A percentile compares a stretch with the other conserved stretches of the same genome.
Evolutionary conservation across 1,139 yeast species (phyloP).

Genomic region (Chernovozyma aurita): DNA sequence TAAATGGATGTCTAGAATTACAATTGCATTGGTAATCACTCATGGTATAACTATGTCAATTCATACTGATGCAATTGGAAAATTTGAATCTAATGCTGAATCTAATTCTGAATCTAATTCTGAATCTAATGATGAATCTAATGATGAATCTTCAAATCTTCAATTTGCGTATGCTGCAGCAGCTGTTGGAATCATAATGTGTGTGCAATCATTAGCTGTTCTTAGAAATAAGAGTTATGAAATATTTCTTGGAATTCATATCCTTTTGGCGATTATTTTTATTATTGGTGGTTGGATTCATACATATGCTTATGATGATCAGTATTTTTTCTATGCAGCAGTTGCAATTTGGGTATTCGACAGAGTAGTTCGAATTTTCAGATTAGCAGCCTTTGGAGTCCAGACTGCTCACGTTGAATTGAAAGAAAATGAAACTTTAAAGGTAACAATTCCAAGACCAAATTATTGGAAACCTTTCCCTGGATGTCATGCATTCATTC

Average conservation of each 20-base stretch:
- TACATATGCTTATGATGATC: conserved; percentile 37
- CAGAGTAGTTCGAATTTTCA: conserved; percentile 46
- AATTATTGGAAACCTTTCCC: conserved; percentile 38
- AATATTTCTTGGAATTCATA: conserved; percentile 54
- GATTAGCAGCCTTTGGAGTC: conserved; percentile 47
- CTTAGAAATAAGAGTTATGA: conserved; percentile 62
- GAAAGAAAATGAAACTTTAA: conserved; percentile 43
- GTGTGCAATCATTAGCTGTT: conserved; percentile 44
- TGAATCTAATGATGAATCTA: no score
- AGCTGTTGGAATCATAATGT: conserved; percentile 33
- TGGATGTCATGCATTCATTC: conserved; percentile 35
- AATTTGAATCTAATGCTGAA: no score
- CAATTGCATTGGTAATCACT: conserved; percentile 37
- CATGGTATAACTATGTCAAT: conserved; percentile 52
- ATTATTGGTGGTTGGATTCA: conserved; percentile 62
- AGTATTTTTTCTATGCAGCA: conserved; percentile 47
- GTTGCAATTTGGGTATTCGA: conserved; percentile 64
- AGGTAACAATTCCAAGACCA: conserved; percentile 32
- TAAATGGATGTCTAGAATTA: conserved; percentile 57
- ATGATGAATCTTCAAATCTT: conserved; percentile 37
- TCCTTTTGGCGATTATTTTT: conserved; percentile 52
- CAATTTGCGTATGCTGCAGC: conserved; percentile 55
- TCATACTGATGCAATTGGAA: conserved; percentile 31
- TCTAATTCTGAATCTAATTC: no score
- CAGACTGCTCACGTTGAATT: conserved; percentile 46